These are phyloP conservation scores for Aegilops umbellulata DNA, from an alignment of 176 grass and related monocot genomes.

Conservation along the genomic window DNA sequence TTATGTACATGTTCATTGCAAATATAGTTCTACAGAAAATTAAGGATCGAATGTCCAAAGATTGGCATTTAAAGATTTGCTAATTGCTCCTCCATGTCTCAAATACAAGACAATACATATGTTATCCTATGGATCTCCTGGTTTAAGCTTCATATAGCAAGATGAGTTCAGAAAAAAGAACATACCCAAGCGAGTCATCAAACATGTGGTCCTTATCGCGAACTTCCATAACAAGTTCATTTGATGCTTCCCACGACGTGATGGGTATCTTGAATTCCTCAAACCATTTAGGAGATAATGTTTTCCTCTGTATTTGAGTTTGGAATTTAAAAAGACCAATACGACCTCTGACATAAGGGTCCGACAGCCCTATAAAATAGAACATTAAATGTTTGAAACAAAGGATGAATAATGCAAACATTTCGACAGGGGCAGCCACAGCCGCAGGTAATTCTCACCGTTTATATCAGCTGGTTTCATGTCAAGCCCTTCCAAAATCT, in stretches of 20 bases:
- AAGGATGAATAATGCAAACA: conserved; percentile 22
- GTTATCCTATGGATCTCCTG: neutral
- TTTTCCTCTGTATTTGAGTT: conserved; percentile 84
- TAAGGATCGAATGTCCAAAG: neutral
- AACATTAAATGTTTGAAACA: conserved; percentile 12
- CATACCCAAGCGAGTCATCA: conserved; percentile 90
- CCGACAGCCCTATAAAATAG: conserved; percentile 62
- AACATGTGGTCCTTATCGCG: conserved; percentile 88
- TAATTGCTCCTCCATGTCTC: neutral
- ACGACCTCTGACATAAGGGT: conserved; percentile 88
- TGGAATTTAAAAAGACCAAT: conserved; percentile 80
- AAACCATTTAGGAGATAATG: conserved; percentile 78
- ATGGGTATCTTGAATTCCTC: conserved; percentile 97
- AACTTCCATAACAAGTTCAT: conserved; percentile 79
- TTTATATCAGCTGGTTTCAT: conserved; percentile 96
- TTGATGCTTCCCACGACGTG: conserved; percentile 72
- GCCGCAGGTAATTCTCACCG: conserved; percentile 44
- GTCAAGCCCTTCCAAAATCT: conserved; percentile 88
- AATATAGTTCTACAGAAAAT: neutral
- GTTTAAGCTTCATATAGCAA: conserved; percentile 8
- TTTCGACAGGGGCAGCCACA: neutral
- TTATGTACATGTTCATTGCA: neutral
- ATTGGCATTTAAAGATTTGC: neutral
- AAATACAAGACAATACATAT: neutral
- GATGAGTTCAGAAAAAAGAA: conserved; percentile 22